phyloP scores from a whole-genome alignment of 768 basidiomycete genomes.

The Kwoniella heveanensis region DNA sequence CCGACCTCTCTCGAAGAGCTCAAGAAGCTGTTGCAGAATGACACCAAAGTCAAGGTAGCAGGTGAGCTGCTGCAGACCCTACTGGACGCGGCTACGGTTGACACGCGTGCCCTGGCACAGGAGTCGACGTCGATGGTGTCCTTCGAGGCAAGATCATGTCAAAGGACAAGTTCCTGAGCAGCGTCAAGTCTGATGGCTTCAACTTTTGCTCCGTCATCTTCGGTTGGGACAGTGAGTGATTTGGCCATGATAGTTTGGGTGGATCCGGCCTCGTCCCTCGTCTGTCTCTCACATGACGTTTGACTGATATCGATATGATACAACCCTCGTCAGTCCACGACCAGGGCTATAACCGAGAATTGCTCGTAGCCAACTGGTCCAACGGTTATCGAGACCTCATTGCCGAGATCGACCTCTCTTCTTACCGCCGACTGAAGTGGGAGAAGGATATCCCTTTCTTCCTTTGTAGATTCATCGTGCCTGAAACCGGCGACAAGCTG shows the following conservation, averaged over 20 bases:
- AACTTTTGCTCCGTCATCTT: constrained; percentile 93
- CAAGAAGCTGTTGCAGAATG: constrained; percentile 61
- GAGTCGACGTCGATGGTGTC: constrained; percentile 76
- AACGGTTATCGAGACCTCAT: constrained; percentile 91
- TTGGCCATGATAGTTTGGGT: constrained; percentile 1
- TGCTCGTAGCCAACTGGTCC: constrained; percentile 82
- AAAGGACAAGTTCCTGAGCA: constrained; percentile 84
- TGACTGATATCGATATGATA: no score
- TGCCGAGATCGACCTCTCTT: constrained; percentile 81
- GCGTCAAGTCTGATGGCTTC: constrained; percentile 73
- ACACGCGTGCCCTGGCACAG: no score
- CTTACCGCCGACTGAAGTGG: constrained; percentile 87
- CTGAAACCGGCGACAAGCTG: constrained; percentile 77
- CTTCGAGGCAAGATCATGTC: constrained; percentile 93
- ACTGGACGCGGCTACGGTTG: no score
- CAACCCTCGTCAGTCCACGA: constrained; percentile 73
- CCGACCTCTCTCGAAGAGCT: constrained; percentile 67
- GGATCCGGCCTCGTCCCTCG: constrained; percentile 60
- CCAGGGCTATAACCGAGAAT: constrained; percentile 75
- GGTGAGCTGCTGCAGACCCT: constrained; percentile 61
- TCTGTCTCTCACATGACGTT: no score
- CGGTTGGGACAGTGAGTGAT: constrained; percentile 46
- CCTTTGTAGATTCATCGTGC: constrained; percentile 85
- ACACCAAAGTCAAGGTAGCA: constrained; percentile 89
- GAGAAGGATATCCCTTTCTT: constrained; percentile 91